Conservation (phyloP, 352 stramenopile genomes). For the Hyphochytrium catenoides region DNA sequence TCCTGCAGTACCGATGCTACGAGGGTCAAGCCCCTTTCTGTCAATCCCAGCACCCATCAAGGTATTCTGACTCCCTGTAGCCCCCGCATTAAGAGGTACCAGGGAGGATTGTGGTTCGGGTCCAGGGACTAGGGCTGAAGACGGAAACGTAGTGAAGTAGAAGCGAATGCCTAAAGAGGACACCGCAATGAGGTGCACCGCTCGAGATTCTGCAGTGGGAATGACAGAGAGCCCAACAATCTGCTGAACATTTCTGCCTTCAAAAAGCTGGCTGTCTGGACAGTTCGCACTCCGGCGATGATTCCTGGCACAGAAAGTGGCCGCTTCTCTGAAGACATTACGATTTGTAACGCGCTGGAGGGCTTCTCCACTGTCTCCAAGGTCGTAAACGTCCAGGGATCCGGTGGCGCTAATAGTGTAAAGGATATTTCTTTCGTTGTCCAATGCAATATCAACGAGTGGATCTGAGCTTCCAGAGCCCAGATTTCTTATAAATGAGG, state of each 20-base stretch:
- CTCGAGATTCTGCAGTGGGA: conserved; percentile 32
- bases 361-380: conserved; percentile 21
- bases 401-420: conserved; percentile 69
- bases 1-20: too few species aligned
- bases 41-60: too few species aligned
- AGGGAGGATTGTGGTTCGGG: too few species aligned
- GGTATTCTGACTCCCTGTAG: too few species aligned
- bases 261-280: conserved; percentile 47
- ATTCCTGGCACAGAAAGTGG: conserved; percentile 53
- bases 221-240: conserved; percentile 37
- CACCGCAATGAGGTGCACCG: conserved; percentile 72
- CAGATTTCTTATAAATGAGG: conserved; percentile 32
- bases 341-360: conserved; percentile 29
- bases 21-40: too few species aligned
- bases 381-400: conserved; percentile 42
- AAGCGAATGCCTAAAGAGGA: conserved; percentile 77
- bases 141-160: conserved; percentile 69
- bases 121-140: conserved; percentile 11
- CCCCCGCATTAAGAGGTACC: too few species aligned
- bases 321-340: conserved; percentile 35
- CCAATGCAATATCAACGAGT: conserved; percentile 59
- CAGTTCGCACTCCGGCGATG: conserved; percentile 49
- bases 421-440: conserved; percentile 62
- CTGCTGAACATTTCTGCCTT: conserved; percentile 17
- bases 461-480: conserved; percentile 45